phyloP scores from a whole-genome alignment of 2,329 filamentous ascomycete genomes.

The Phoma herbarum region DNA sequence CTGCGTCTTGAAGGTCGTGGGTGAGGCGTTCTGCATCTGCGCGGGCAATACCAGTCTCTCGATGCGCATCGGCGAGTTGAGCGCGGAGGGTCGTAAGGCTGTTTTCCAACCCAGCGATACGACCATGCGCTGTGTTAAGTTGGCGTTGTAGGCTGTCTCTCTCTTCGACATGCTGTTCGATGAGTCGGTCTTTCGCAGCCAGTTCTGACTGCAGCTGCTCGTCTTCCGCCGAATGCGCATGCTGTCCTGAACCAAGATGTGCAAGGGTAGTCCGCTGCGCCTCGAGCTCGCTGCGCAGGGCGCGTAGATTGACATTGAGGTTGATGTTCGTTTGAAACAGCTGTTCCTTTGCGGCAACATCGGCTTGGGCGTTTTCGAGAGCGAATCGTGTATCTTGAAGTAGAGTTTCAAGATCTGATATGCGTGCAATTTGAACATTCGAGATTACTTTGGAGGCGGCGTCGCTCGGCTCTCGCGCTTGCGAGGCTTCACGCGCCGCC shows the following conservation, averaged over 20 bases:
- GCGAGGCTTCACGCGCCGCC: constrained; percentile 36
- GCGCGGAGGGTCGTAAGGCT: constrained; percentile 41
- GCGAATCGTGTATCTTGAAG: constrained; percentile 37
- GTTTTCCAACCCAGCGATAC: constrained; percentile 42
- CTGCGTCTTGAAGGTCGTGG: constrained; percentile 36
- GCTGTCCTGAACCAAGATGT: constrained; percentile 17
- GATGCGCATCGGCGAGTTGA: constrained; percentile 46
- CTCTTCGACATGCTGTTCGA: constrained; percentile 34
- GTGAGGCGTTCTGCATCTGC: constrained; percentile 40
- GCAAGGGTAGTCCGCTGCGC: constrained; percentile 7
- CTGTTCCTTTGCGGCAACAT: constrained; percentile 38
- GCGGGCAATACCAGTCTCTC: constrained; percentile 34
- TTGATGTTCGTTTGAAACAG: constrained; percentile 37
- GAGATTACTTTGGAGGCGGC: background rate
- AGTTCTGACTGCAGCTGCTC: constrained; percentile 36
- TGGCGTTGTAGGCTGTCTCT: constrained; percentile 38
- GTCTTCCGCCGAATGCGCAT: background rate
- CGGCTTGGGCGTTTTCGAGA: constrained; percentile 37
- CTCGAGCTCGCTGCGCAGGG: constrained; percentile 33
- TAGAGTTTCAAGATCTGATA: constrained; percentile 34
- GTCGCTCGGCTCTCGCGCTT: constrained; percentile 10
- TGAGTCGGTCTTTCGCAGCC: constrained; percentile 37
- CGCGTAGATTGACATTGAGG: constrained; percentile 34
- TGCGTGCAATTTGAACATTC: constrained; percentile 3
- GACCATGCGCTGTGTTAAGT: constrained; percentile 38